Evolutionary conservation across 495 filamentous ascomycete species (phyloP), one percentile per base, ranked within the genome.

Genomic region (Podospora conica): DNA sequence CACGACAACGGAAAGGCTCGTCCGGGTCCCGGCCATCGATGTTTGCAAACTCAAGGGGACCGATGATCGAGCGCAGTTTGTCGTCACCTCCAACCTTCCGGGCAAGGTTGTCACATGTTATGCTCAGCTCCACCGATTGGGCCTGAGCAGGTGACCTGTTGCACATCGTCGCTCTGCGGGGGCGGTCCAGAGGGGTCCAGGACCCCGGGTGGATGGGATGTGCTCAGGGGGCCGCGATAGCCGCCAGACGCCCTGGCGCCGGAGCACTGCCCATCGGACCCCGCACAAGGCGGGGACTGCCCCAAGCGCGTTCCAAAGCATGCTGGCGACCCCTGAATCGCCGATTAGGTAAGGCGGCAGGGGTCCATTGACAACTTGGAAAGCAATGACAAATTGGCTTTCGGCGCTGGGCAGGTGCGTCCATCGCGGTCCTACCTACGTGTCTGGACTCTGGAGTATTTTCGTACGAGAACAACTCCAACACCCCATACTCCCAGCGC

Each of bases 11-110:
- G 6, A 48, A n/a, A 48, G 18, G 15, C 40, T 48, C 15, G 40
- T 48, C 15, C 11, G 29, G 9, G 29, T n/a, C 40, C 18, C 40
- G n/a, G 40, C 40, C 40, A 48, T 12, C 5, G 5, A 48, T 48
- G 40, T n/a, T 6, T 18, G 40, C 15, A n/a, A 48, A n/a, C n/a
- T 48, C 18, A n/a, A 48, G 9, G 6, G 40, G 10, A 9, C 21
- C 55, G 11, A 24, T 57, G 55, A 23, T 23, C 22, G 55, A 57
- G 29, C 59, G n/a, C 54, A 48, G 12, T 22, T n/a, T 71, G 63
- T 69, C 69, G 64, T 71, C 69, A 69, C 66, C 56, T 7, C 6
- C 40, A n/a, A n/a, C n/a, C n/a, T n/a, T n/a, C n/a, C n/a, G n/a
- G n/a, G n/a, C 5, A 8, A 31, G 40, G 15, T 48, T 66, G 68